Evolutionary conservation across 192 early-diverging fungal genomes (phyloP).

Genomic region (Oehlia diaphana): DNA sequence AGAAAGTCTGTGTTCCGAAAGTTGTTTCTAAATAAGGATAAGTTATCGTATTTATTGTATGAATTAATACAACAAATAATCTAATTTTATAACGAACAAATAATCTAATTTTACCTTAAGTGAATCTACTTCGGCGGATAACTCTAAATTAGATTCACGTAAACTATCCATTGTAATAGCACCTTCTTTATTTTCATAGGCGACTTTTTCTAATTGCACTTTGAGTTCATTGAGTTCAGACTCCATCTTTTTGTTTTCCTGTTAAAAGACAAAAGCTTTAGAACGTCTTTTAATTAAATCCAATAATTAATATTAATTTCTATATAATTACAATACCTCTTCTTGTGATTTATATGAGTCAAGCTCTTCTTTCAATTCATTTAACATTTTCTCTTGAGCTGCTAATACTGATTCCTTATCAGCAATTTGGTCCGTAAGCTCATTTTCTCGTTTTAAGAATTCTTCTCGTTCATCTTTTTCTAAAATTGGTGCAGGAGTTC

Average conservation of each 20-base stretch:
- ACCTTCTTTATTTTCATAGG: constrained; percentile 87
- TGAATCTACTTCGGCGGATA: constrained; percentile 71
- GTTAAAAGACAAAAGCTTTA: not conserved
- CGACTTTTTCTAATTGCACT: constrained; percentile 84
- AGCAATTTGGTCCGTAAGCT: constrained; percentile 88
- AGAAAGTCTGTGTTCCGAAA: constrained; percentile 19
- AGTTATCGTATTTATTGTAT: not conserved
- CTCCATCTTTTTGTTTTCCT: constrained; percentile 74
- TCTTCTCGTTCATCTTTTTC: constrained; percentile 93
- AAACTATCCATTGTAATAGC: constrained; percentile 87
- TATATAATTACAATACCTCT: not conserved
- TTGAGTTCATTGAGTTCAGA: constrained; percentile 74
- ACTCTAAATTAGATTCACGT: constrained; percentile 82
- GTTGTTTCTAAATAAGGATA: not conserved
- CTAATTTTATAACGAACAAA: not conserved
- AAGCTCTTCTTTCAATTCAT: constrained; percentile 75
- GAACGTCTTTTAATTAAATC: not conserved
- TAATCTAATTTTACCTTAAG: constrained; percentile 31
- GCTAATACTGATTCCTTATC: constrained; percentile 88
- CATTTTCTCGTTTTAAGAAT: constrained; percentile 93
- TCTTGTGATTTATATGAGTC: constrained; percentile 65
- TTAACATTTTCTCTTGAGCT: constrained; percentile 54
- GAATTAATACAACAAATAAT: not conserved
- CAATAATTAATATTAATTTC: no score
- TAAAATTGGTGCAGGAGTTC: constrained; percentile 76